Conservation (phyloP, 768 basidiomycete genomes). For the Tricholoma terreum region DNA sequence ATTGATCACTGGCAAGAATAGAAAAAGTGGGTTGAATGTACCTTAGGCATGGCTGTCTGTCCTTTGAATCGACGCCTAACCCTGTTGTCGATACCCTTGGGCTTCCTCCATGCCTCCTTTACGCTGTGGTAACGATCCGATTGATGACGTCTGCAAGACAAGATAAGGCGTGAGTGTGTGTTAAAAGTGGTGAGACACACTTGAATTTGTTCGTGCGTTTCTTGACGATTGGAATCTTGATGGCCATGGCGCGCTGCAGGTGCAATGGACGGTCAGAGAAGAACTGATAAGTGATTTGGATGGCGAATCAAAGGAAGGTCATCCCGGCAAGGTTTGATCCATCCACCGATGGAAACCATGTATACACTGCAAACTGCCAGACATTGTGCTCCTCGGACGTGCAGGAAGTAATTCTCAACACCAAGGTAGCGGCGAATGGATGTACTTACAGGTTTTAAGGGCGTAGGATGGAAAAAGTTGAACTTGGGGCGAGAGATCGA, state of each 20-base stretch:
- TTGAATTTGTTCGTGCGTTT: slow-evolving; percentile 98
- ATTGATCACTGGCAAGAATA: slow-evolving; percentile 1
- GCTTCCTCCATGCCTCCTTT: slow-evolving; percentile 99
- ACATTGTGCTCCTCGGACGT: slow-evolving; percentile 12
- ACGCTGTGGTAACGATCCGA: slow-evolving; percentile 96
- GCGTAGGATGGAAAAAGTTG: slow-evolving; percentile 49
- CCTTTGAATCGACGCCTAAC: slow-evolving; percentile 95
- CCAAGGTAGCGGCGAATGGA: slow-evolving; percentile 22
- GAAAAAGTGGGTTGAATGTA: slow-evolving; percentile 24
- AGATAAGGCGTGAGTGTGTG: slow-evolving; percentile 4
- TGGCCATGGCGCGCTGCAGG: slow-evolving; percentile 43
- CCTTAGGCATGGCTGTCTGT: slow-evolving; percentile 95
- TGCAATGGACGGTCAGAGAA: slow-evolving; percentile 15
- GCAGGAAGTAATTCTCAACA: slow-evolving; percentile 12
- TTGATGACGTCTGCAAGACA: slow-evolving; percentile 80
- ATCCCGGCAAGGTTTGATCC: slow-evolving; percentile 33
- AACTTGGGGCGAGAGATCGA: not conserved
- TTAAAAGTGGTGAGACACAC: slow-evolving; percentile 43
- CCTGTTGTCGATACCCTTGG: slow-evolving; percentile 99
- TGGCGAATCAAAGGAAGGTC: slow-evolving; percentile 14
- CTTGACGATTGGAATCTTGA: slow-evolving; percentile 74
- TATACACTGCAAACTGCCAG: slow-evolving; percentile 3
- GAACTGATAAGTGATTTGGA: slow-evolving; percentile 21
- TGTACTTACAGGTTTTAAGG: slow-evolving; percentile 50
- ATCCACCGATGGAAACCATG: slow-evolving; percentile 10